Percentiles rank a stretch among this genome's conserved stretches.
Conservation (phyloP, 805 yeast genomes). For the Sungouiozyma intestinalis region DNA sequence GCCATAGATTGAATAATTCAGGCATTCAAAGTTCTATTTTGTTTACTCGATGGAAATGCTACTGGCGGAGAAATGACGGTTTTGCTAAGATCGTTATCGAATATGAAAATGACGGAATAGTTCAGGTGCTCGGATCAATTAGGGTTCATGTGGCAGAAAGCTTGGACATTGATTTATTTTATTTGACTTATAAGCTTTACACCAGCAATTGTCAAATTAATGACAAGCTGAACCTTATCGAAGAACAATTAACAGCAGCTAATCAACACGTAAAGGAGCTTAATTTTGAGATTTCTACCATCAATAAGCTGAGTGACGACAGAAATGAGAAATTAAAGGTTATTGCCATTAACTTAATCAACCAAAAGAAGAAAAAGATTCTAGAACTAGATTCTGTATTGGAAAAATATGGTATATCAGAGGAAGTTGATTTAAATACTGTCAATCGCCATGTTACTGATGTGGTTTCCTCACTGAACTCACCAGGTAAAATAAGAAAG, state of each 20-base stretch:
- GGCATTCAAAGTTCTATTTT: constrained; percentile 4
- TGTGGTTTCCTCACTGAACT: constrained; percentile 13
- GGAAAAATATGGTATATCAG: neutral
- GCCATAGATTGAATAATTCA: constrained; percentile 7
- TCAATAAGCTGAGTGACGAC: constrained; percentile 11
- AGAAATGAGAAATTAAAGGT: constrained; percentile 17
- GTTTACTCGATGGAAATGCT: constrained; percentile 13
- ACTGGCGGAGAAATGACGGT: constrained; percentile 3
- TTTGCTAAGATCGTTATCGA: constrained; percentile 17
- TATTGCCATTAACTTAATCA: constrained; percentile 15
- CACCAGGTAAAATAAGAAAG: constrained; percentile 18
- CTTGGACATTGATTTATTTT: constrained; percentile 21
- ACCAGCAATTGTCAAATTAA: constrained; percentile 8
- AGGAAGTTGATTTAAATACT: constrained; percentile 9
- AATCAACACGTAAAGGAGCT: constrained; percentile 2
- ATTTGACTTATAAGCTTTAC: constrained; percentile 13
- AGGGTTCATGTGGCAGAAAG: constrained; percentile 6
- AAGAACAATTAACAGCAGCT: neutral
- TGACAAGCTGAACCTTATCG: constrained; percentile 4
- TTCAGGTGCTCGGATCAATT: constrained; percentile 17
- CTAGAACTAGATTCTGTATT: constrained; percentile 9
- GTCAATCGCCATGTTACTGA: constrained; percentile 13
- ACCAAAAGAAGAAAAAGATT: constrained; percentile 21
- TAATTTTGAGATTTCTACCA: constrained; percentile 6
- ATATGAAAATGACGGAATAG: constrained; percentile 8